These are phyloP conservation scores for Toxicodendron radicans DNA, from an alignment of 345 rosid species.

Conservation along the genomic window DNA sequence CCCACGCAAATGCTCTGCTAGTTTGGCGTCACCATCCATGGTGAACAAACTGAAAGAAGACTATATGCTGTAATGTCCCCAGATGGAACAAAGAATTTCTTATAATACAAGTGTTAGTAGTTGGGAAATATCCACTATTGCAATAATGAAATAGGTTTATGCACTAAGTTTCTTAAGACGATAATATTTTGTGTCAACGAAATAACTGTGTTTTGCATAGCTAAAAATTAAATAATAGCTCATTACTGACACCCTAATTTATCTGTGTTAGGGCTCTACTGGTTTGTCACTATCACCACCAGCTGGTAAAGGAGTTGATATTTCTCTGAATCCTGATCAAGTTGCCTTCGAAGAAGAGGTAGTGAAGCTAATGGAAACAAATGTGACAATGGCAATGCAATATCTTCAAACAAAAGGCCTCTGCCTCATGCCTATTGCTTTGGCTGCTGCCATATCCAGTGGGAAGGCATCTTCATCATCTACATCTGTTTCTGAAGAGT, in stretches of 20 bases:
- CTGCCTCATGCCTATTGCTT: conserved; percentile 59
- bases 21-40: not conserved
- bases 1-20: not conserved
- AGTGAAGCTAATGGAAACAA: conserved; percentile 57
- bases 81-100: not conserved
- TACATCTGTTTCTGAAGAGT: conserved; percentile 17
- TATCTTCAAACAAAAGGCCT: conserved; percentile 57
- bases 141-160: no score
- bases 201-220: not conserved
- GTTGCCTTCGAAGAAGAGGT: conserved; percentile 52
- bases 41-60: not conserved
- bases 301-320: conserved; percentile 28
- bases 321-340: conserved; percentile 38
- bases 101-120: not conserved
- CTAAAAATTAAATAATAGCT: not conserved
- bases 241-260: not conserved
- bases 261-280: conserved; percentile 27
- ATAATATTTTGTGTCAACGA: not conserved
- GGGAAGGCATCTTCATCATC: conserved; percentile 31
- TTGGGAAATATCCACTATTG: not conserved
- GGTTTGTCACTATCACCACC: conserved; percentile 30
- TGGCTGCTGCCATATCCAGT: conserved; percentile 40
- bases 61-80: not conserved
- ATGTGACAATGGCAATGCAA: conserved; percentile 56
- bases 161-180: not conserved